Conservation (phyloP, 768 basidiomycete genomes). For the Clathrus columnatus region DNA sequence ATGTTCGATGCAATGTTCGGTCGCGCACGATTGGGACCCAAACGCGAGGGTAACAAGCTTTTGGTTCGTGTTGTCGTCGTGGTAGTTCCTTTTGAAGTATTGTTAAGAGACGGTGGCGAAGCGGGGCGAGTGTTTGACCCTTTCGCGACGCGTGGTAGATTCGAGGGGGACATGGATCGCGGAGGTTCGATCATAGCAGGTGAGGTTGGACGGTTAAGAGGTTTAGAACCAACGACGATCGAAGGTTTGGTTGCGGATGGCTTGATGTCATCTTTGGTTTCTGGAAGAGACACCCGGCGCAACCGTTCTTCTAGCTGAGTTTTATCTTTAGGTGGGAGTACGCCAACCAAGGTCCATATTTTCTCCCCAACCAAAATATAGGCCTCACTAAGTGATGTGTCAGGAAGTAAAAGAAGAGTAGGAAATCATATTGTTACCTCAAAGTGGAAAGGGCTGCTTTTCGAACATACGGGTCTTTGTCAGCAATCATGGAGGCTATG, state of each 20-base stretch:
- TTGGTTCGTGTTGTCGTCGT: slow-evolving; percentile 48
- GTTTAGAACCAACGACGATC: slow-evolving; percentile 33
- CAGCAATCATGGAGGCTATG: slow-evolving; percentile 72
- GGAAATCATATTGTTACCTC: slow-evolving; percentile 42
- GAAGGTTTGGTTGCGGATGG: slow-evolving; percentile 40
- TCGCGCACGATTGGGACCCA: slow-evolving; percentile 56
- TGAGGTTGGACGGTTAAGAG: neutral
- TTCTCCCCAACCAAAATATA: slow-evolving; percentile 80
- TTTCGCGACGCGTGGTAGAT: neutral
- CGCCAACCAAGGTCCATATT: slow-evolving; percentile 71
- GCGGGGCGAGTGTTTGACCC: neutral
- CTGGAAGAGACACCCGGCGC: slow-evolving; percentile 68
- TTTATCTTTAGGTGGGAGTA: slow-evolving; percentile 76
- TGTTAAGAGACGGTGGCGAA: slow-evolving; percentile 13
- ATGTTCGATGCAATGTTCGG: slow-evolving; percentile 19
- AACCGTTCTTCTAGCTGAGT: slow-evolving; percentile 88
- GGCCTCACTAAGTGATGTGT: slow-evolving; percentile 48
- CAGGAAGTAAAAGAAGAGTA: slow-evolving; percentile 10
- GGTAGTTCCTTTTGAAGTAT: slow-evolving; percentile 33
- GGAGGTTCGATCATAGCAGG: neutral
- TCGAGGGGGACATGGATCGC: neutral
- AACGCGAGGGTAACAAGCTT: slow-evolving; percentile 64
- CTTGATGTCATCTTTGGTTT: slow-evolving; percentile 33
- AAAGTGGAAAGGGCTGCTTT: slow-evolving; percentile 78
- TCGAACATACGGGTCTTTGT: slow-evolving; percentile 82